These are phyloP conservation scores for Cadophora sp. DNA, from an alignment of 2,329 filamentous ascomycete species.

Conservation along the genomic window DNA sequence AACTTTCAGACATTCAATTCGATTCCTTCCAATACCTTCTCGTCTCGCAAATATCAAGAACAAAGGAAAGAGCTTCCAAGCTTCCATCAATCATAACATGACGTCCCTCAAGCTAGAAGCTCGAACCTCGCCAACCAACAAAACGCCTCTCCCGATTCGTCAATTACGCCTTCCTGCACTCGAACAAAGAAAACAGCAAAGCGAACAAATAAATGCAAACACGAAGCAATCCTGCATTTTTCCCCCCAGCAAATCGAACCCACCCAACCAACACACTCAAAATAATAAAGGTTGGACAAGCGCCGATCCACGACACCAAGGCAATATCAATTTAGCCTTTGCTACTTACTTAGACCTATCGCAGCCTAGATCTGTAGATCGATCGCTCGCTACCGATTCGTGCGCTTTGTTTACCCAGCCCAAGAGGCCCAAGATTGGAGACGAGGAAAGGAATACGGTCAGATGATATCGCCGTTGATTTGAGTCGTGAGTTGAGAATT, in stretches of 20 bases:
- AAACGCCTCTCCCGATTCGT: neutral
- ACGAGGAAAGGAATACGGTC: neutral
- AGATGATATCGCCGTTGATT: neutral
- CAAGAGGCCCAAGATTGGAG: neutral
- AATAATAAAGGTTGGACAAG: neutral
- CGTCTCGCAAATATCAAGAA: neutral
- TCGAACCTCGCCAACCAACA: neutral
- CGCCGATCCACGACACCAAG: conserved; percentile 1
- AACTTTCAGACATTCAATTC: neutral
- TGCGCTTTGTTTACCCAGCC: neutral
- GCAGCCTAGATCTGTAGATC: neutral
- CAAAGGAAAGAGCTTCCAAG: neutral
- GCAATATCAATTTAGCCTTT: neutral
- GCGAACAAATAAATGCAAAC: neutral
- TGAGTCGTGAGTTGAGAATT: neutral
- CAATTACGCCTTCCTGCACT: neutral
- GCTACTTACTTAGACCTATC: neutral
- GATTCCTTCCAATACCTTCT: neutral
- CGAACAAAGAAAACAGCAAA: neutral
- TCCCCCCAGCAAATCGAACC: neutral
- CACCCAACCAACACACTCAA: too few species aligned
- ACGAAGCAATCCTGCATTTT: neutral
- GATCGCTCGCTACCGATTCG: conserved; percentile 3
- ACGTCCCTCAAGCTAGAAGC: neutral
- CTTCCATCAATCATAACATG: neutral